Evolutionary conservation across 805 yeast species (phyloP), one percentile per base, ranked within the genome.

Genomic region (Teunomyces pallodes): DNA sequence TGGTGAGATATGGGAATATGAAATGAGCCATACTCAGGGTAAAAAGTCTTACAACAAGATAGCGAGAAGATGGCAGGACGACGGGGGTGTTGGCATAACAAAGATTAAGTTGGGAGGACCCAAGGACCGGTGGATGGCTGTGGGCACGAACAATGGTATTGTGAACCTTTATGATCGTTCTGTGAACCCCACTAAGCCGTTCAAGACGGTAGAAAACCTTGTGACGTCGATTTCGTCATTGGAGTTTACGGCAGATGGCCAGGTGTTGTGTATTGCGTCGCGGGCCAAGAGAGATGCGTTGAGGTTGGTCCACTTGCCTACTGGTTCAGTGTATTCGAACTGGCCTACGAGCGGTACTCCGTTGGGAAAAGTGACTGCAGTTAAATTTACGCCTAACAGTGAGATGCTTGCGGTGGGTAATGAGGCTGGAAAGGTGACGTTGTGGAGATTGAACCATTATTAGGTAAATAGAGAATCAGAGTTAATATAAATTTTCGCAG

Each of bases 291-390:
- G 85, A 58, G 98, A 94, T 66, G 88, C 97, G 3, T 73, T 94
- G 51, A 80, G 91, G 59, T 65, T 94, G 54, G 91, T 90, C 9
- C 98, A 94, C 63, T 68, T 92, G 48, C 96, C 97, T 17, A 79
- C 87, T 24, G 89, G 92, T 54, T 80, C 88, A 14, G 96, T 89
- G 5, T 94, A 84, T 69, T 76, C 84, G 43, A 94, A 94, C 72
- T 94, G 99, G 99, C 99, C 99, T 13, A 94, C 98, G 1, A 84
- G 92, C 45, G 90, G 90, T 5, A 92, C 99, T 0, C 98, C 99
- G 9, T 77, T 94, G 55, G 99, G 99, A n/a, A 83, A 86, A 55
- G 97, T 94, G 30, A 88, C 97, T 0, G 68, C 84, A 13, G 85
- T 83, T 2, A 80, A 82, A 12, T 92, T 92, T 66, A 83, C 95